Percentiles rank a stretch among this genome's conserved stretches.
phyloP scores from a whole-genome alignment of 1,284 basidiomycete genomes.

The Ceratobasidium sp. region DNA sequence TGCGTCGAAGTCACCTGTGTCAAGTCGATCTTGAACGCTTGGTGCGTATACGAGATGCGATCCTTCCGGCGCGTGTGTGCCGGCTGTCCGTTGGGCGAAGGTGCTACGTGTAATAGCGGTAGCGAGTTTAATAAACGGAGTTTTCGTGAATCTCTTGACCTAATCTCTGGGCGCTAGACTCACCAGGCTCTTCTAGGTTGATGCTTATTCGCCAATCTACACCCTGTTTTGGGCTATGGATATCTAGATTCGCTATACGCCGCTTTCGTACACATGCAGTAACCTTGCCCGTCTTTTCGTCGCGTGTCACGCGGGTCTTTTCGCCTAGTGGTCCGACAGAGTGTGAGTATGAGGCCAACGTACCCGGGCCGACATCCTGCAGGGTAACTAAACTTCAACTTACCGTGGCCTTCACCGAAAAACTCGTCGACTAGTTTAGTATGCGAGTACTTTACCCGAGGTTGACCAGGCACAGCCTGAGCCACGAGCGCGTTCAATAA shows the following conservation, averaged over 20 bases:
- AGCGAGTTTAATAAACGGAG: not conserved
- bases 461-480: conserved; percentile 53
- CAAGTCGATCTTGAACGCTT: conserved; percentile 91
- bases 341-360: not conserved
- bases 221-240: conserved; percentile 81
- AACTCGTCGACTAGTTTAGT: conserved; percentile 86
- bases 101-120: conserved; percentile 24
- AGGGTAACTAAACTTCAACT: conserved; percentile 44
- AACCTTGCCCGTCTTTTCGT: conserved; percentile 76
- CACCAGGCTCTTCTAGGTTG: conserved; percentile 74
- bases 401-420: conserved; percentile 57
- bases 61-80: conserved; percentile 82
- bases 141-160: not conserved
- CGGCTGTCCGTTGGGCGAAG: conserved; percentile 56
- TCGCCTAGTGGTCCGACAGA: conserved; percentile 52
- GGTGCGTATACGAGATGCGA: conserved; percentile 90
- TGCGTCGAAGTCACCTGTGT: conserved; percentile 80
- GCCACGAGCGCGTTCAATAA: conserved; percentile 83
- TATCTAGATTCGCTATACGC: conserved; percentile 86
- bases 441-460: conserved; percentile 78
- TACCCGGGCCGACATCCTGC: conserved; percentile 12
- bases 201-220: conserved; percentile 96
- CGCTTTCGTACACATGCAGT: conserved; percentile 79
- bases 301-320: conserved; percentile 86
- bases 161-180: conserved; percentile 45